Percentiles rank a stretch among this genome's conserved stretches.
Conservation (phyloP, 306 rosid genomes). For the Potentilla sterilis region DNA sequence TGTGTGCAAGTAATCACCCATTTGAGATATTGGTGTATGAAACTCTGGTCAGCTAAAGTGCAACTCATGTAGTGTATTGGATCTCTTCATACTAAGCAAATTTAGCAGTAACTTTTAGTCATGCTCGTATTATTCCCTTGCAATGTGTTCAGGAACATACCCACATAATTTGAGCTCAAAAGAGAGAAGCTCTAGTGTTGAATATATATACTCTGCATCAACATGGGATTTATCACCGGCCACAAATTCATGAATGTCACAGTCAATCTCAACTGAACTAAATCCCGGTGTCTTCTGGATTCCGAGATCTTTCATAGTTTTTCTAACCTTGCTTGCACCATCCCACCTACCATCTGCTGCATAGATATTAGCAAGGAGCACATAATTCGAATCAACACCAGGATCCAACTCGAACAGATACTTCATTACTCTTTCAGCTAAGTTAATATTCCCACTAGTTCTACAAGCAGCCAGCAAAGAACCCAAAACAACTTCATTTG, state of each 20-base stretch:
- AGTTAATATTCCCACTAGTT: slow-evolving; percentile 52
- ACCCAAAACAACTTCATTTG: slow-evolving; percentile 82
- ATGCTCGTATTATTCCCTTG: slow-evolving; percentile 37
- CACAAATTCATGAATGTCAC: slow-evolving; percentile 68
- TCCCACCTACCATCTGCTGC: slow-evolving; percentile 80
- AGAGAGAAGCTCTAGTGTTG: slow-evolving; percentile 53
- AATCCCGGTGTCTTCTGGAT: slow-evolving; percentile 66
- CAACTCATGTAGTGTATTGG: not conserved
- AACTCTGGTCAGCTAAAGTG: slow-evolving; percentile 56
- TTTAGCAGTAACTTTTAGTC: slow-evolving; percentile 22
- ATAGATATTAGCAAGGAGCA: slow-evolving; percentile 79
- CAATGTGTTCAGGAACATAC: slow-evolving; percentile 46
- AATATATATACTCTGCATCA: slow-evolving; percentile 40
- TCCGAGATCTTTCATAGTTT: slow-evolving; percentile 63
- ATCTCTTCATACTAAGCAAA: not conserved
- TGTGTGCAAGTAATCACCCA: slow-evolving; percentile 61
- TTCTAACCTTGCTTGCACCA: slow-evolving; percentile 67
- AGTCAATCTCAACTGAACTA: slow-evolving; percentile 76
- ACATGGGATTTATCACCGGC: slow-evolving; percentile 68
- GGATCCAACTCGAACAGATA: slow-evolving; percentile 54
- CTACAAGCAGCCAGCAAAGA: slow-evolving; percentile 90
- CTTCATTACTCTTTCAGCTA: slow-evolving; percentile 76
- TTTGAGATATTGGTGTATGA: slow-evolving; percentile 62
- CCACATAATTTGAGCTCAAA: slow-evolving; percentile 60
- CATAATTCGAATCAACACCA: slow-evolving; percentile 70